phyloP scores from a whole-genome alignment of 2,329 filamentous ascomycete species.

The Lomentospora prolificans region DNA sequence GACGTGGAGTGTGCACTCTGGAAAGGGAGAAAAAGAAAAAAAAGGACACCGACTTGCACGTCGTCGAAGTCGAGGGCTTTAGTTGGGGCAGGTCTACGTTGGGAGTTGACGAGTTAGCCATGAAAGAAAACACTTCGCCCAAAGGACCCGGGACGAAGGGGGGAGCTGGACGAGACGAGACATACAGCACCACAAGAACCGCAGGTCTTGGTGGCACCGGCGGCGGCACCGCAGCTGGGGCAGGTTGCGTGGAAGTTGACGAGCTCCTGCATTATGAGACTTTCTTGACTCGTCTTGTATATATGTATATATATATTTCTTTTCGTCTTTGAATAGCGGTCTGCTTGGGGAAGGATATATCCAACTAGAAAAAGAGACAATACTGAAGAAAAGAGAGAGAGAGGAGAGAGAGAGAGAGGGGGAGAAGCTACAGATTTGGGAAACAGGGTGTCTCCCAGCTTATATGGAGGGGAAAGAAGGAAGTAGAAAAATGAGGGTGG shows the following conservation, averaged over 20 bases:
- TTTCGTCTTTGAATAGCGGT: too few species aligned
- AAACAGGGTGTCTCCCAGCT: constrained; percentile 12
- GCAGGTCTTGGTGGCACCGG: constrained; percentile 42
- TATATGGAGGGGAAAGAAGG: not conserved
- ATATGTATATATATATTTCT: constrained; percentile 8
- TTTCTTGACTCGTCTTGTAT: constrained; percentile 17
- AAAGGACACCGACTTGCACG: too few species aligned
- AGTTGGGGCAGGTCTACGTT: not conserved
- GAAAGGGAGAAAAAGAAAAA: too few species aligned
- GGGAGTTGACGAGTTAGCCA: too few species aligned
- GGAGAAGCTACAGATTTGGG: not conserved
- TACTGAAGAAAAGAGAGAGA: not conserved
- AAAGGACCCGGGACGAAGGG: not conserved
- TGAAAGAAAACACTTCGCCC: too few species aligned
- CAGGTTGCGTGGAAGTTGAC: constrained; percentile 32
- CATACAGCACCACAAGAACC: constrained; percentile 47
- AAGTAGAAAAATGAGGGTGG: too few species aligned
- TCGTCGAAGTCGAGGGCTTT: too few species aligned
- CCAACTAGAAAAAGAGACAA: too few species aligned
- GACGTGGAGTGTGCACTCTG: not conserved
- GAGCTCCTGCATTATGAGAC: constrained; percentile 15
- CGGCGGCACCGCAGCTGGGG: constrained; percentile 46
- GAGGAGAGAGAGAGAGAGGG: not conserved
- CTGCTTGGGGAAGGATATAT: too few species aligned
- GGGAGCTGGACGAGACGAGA: constrained; percentile 11